phyloP scores from a whole-genome alignment of 2,329 filamentous ascomycete species.

The Xylaria sp. region DNA sequence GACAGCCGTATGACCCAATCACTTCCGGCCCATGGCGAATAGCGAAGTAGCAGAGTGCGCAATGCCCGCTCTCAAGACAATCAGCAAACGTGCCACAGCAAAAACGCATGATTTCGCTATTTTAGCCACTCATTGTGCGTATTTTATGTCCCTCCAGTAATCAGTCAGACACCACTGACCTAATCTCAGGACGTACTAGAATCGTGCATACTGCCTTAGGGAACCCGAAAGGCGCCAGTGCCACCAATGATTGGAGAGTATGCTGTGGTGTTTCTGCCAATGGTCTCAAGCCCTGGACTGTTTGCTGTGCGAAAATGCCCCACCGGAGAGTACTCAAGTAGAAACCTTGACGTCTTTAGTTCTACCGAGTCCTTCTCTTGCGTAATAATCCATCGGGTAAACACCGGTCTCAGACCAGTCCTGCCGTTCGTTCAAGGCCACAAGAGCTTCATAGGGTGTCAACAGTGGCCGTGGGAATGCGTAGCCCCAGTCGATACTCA shows the following conservation, averaged over 20 bases:
- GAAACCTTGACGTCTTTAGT: slow-evolving; percentile 56
- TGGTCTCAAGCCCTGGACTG: background rate
- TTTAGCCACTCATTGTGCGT: too few species aligned
- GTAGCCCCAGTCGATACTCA: slow-evolving; percentile 99
- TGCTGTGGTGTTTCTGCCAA: background rate
- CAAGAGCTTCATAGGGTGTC: slow-evolving; percentile 93
- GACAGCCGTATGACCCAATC: too few species aligned
- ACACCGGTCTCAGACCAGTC: slow-evolving; percentile 72
- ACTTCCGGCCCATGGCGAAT: too few species aligned
- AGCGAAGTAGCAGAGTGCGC: too few species aligned
- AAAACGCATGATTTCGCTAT: too few species aligned
- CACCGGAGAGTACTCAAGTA: slow-evolving; percentile 22
- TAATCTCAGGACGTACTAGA: too few species aligned
- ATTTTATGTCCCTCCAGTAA: too few species aligned
- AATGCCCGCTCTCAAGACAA: too few species aligned
- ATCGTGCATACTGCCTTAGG: background rate
- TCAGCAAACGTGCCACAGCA: too few species aligned
- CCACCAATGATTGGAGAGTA: background rate
- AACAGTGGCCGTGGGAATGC: slow-evolving; percentile 87
- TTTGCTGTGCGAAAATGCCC: background rate
- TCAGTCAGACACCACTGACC: too few species aligned
- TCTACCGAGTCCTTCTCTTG: slow-evolving; percentile 85
- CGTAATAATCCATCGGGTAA: slow-evolving; percentile 99
- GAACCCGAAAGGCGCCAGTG: background rate
- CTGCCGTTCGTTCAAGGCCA: slow-evolving; percentile 80